Percentiles rank a stretch among this genome's conserved stretches.
phyloP scores from a whole-genome alignment of 2,329 filamentous ascomycete genomes.

The Colletotrichum theobromicola region DNA sequence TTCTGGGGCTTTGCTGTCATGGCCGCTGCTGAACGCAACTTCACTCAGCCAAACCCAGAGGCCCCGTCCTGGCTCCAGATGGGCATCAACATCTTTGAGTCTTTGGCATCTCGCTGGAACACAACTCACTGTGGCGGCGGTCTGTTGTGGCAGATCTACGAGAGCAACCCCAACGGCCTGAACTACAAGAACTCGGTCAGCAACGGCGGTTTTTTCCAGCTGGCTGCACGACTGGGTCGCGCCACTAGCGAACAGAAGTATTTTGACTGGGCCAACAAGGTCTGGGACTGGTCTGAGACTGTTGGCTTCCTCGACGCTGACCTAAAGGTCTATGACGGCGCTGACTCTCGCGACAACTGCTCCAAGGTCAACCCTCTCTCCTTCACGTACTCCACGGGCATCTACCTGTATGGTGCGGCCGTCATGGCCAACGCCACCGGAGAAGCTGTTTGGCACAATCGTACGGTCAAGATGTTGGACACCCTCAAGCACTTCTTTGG shows the following conservation, averaged over 20 bases:
- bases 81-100: constrained; percentile 74
- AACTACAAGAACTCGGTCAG: constrained; percentile 84
- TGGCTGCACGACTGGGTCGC: constrained; percentile 76
- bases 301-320: constrained; percentile 61
- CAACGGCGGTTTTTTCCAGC: constrained; percentile 84
- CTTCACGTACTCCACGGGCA: constrained; percentile 71
- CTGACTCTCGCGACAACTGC: constrained; percentile 61
- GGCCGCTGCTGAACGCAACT: constrained; percentile 71
- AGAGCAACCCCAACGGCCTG: constrained; percentile 74
- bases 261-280: constrained; percentile 67
- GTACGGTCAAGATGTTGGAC: constrained; percentile 56
- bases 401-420: constrained; percentile 69
- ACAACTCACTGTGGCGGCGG: constrained; percentile 71
- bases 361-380: constrained; percentile 54
- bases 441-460: constrained; percentile 57
- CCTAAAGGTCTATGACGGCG: constrained; percentile 67
- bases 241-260: constrained; percentile 72
- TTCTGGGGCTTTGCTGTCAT: constrained; percentile 76
- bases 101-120: constrained; percentile 75
- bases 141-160: constrained; percentile 82
- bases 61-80: constrained; percentile 71
- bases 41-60: constrained; percentile 62
- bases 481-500: constrained; percentile 60
- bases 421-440: constrained; percentile 67
- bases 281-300: constrained; percentile 68